Percentiles rank a stretch among this genome's conserved stretches.
Evolutionary conservation across 2,329 filamentous ascomycete genomes (phyloP).

Genomic region (Epichloe aotearoae): DNA sequence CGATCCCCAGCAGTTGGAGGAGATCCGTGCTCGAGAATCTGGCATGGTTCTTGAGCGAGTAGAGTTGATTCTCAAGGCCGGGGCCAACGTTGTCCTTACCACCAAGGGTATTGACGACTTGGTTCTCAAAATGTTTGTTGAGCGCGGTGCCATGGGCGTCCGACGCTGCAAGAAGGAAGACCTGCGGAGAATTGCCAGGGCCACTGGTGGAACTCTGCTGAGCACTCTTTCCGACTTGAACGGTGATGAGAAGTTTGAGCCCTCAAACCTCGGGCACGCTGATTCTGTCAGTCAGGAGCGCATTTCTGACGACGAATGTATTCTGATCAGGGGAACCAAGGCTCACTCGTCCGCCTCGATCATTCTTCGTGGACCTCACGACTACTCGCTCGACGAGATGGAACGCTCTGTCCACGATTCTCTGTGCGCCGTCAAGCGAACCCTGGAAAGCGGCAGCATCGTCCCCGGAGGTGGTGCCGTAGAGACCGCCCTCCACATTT

Average conservation of each 20-base stretch:
- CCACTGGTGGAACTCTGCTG: conserved; percentile 84
- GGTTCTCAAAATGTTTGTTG: conserved; percentile 85
- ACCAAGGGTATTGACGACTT: conserved; percentile 98
- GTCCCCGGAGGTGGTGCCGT: conserved; percentile 94
- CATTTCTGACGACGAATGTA: conserved; percentile 98
- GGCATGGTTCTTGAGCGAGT: conserved; percentile 89
- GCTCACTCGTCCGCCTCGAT: conserved; percentile 87
- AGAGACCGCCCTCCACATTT: conserved; percentile 98
- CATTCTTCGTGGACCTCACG: conserved; percentile 89
- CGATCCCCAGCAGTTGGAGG: conserved; percentile 91
- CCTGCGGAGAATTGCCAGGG: conserved; percentile 85
- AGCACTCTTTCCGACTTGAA: conserved; percentile 93
- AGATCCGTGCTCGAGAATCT: conserved; percentile 85
- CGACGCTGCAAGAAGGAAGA: conserved; percentile 98
- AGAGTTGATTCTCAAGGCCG: conserved; percentile 94
- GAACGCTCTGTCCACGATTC: conserved; percentile 97
- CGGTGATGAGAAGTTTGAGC: conserved; percentile 91
- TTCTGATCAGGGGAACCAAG: conserved; percentile 92
- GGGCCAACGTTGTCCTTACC: conserved; percentile 89
- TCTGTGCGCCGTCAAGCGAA: conserved; percentile 91
- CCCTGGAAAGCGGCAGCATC: conserved; percentile 89
- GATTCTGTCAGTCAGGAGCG: conserved; percentile 97
- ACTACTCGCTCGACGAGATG: conserved; percentile 97
- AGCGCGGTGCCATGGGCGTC: conserved; percentile 91
- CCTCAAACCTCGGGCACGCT: conserved; percentile 75